Conservation (phyloP, 1,284 basidiomycete species). For the Boletellus sp. region DNA sequence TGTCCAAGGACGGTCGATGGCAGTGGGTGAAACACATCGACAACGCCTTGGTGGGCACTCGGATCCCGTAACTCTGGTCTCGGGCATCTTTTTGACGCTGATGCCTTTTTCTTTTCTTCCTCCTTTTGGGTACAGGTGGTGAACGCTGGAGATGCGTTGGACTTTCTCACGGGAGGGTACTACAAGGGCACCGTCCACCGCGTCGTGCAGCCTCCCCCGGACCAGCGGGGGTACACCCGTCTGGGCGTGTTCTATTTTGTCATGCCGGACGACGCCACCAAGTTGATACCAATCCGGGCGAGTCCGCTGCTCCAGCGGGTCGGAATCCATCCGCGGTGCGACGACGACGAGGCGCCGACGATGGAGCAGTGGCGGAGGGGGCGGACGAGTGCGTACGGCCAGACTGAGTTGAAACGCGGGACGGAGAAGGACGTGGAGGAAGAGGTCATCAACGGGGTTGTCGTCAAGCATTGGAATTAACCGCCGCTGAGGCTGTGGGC, state of each 20-base stretch:
- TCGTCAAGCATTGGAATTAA: constrained; percentile 45
- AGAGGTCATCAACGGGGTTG: constrained; percentile 40
- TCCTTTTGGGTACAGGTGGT: constrained; percentile 34
- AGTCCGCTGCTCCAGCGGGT: constrained; percentile 32
- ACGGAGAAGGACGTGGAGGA: constrained; percentile 38
- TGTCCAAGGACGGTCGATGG: constrained; percentile 50
- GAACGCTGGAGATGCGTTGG: constrained; percentile 57
- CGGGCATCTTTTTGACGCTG: not conserved
- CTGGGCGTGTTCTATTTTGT: constrained; percentile 47
- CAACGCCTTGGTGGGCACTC: constrained; percentile 48
- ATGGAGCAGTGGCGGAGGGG: constrained; percentile 41
- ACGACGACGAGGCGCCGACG: constrained; percentile 35
- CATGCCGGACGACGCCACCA: constrained; percentile 31
- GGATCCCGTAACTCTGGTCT: not conserved
- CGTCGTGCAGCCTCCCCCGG: constrained; percentile 42
- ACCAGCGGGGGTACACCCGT: constrained; percentile 39
- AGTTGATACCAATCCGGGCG: constrained; percentile 30
- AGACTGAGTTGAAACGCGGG: constrained; percentile 32
- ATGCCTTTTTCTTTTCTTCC: not conserved
- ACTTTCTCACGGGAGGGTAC: constrained; percentile 54
- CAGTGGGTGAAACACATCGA: constrained; percentile 58
- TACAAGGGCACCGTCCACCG: constrained; percentile 47
- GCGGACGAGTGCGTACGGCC: constrained; percentile 39
- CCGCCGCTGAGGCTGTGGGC: too few relatives aligned
- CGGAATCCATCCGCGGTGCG: constrained; percentile 33